These are phyloP conservation scores for Viola odorata DNA, from an alignment of 345 rosid species.

Conservation along the genomic window DNA sequence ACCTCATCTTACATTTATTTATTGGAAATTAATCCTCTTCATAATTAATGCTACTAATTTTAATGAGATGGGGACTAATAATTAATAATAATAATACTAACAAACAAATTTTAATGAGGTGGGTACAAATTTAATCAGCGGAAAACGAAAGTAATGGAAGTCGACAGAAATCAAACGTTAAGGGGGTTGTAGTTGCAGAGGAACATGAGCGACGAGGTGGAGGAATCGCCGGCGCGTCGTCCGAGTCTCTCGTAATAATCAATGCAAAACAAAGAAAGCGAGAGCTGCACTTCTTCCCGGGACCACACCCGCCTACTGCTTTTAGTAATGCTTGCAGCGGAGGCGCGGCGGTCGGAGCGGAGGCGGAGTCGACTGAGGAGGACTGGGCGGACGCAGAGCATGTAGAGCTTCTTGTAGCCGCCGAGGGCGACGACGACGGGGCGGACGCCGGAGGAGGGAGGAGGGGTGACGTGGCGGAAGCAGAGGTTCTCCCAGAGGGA, in stretches of 20 bases:
- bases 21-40: too few relatives aligned
- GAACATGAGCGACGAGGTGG: constrained; percentile 81
- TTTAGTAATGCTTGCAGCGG: too few relatives aligned
- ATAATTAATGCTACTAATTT: too few relatives aligned
- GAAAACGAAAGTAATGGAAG: neutral
- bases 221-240: constrained; percentile 28
- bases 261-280: constrained; percentile 78
- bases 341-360: neutral
- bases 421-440: constrained; percentile 84
- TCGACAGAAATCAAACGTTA: constrained; percentile 43
- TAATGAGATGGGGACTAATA: too few relatives aligned
- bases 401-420: constrained; percentile 81
- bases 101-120: too few relatives aligned
- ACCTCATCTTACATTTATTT: too few relatives aligned
- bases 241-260: constrained; percentile 75
- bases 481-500: constrained; percentile 90
- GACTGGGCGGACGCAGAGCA: constrained; percentile 65
- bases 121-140: neutral
- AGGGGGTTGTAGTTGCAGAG: constrained; percentile 61
- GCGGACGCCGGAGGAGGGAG: constrained; percentile 51
- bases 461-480: constrained; percentile 63
- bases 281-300: constrained; percentile 70
- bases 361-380: constrained; percentile 39
- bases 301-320: constrained; percentile 35
- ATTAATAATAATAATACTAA: too few relatives aligned